Evolutionary conservation across 371 early-diverging fungal genomes (phyloP), one percentile per base, ranked within the genome.

Genomic region (Syncephalastrum sp.): DNA sequence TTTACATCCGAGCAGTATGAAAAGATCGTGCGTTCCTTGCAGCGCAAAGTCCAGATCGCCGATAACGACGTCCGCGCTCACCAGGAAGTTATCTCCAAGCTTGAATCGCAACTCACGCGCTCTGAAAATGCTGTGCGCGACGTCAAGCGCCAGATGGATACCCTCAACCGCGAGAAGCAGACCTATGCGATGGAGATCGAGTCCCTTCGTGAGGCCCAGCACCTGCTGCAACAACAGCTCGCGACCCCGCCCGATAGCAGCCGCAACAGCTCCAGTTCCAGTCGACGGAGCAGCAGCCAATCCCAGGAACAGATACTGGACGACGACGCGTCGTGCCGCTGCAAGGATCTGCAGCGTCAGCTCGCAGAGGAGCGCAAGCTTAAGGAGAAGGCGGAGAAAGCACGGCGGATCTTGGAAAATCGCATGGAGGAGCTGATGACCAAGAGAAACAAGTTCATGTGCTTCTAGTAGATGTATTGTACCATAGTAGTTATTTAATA

Each of bases 381-480:
- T n/a, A 79, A 79, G 41, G 79, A 79, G 47, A 76, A 72, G 42
- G 79, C 79, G 7, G 79, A 79, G 55, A 74, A 74, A 27, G 79
- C 79, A 8, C 65, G 77, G 54, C 54, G 56, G 19, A 76, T 79
- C 47, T 47, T 79, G 29, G 79, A 79, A 21, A 68, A 70, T 23
- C 64, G 79, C 15, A 74, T 79, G 74, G 74, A 79, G 24, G 75
- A 74, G 42, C 54, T 79, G 15, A 72, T 79, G 77, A 74, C 60
- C 53, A 74, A 69, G 61, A 74, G 74, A 61, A 74, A 70, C 68
- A 79, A 79, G 55, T 79, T 79, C 54, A 76, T 79, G 72, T 79
- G 79, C 65, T 78, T 78, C 63, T 78, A 75, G 57, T 33, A 33
- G 38, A 33, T 33, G 38, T 33, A 33, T 33, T 33, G 38, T 33